These are phyloP conservation scores for Colletotrichum spinosum DNA, from an alignment of 2,329 filamentous ascomycete genomes.

Conservation along the genomic window DNA sequence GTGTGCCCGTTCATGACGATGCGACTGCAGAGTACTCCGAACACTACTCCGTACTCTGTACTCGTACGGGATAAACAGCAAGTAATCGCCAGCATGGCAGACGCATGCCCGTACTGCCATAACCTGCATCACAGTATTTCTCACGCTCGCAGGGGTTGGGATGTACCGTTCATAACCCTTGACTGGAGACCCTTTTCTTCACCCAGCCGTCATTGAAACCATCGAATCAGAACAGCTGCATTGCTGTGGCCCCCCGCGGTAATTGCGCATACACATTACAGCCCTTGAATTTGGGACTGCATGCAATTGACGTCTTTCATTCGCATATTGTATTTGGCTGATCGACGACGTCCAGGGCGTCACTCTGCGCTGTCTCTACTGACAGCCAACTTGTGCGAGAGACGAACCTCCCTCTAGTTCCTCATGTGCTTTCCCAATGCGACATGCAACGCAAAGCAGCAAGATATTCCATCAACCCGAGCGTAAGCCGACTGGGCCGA, in stretches of 20 bases:
- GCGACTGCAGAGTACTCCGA: background rate
- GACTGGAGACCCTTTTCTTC: conserved; percentile 12
- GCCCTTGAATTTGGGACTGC: conserved; percentile 14
- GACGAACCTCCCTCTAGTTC: no score
- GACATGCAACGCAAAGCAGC: no score
- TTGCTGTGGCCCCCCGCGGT: conserved; percentile 19
- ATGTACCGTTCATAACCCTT: conserved; percentile 2
- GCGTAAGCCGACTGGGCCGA: no score
- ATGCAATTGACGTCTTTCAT: conserved; percentile 26
- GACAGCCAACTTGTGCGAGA: background rate
- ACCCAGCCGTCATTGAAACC: conserved; percentile 18
- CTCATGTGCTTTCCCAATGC: no score
- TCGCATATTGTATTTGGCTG: conserved; percentile 20
- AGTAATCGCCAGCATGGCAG: no score
- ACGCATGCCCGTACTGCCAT: no score
- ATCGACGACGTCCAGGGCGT: conserved; percentile 24
- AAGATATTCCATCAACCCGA: no score
- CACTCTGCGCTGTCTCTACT: conserved; percentile 1
- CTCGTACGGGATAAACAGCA: no score
- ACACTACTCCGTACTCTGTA: conserved; percentile 1
- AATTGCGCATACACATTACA: conserved; percentile 30
- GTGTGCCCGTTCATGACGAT: conserved; percentile 8
- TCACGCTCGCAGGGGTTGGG: background rate
- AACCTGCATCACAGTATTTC: background rate
- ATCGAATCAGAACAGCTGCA: conserved; percentile 13